Conservation (phyloP, 768 basidiomycete genomes). For the Boletus reticuloceps region DNA sequence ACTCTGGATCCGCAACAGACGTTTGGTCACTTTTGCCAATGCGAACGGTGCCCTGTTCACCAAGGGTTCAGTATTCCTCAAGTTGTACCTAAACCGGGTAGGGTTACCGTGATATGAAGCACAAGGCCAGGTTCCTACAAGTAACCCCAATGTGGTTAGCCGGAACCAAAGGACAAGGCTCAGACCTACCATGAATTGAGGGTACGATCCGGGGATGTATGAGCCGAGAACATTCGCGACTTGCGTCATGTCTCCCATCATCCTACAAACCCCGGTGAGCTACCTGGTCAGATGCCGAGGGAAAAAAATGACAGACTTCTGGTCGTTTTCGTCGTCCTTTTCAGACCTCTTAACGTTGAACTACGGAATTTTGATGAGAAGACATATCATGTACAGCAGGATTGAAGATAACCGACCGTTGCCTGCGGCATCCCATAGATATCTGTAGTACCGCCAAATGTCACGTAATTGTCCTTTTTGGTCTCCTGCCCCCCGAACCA, state of each 20-base stretch:
- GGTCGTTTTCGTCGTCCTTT: constrained; percentile 4
- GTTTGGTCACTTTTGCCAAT: background rate
- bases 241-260: constrained; percentile 23
- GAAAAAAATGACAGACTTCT: background rate
- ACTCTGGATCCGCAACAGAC: background rate
- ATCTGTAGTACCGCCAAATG: background rate
- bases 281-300: background rate
- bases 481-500: background rate
- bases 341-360: constrained; percentile 18
- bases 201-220: constrained; percentile 28
- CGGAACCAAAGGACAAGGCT: background rate
- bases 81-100: background rate
- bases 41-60: background rate
- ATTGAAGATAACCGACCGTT: constrained; percentile 36
- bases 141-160: no score
- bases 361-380: constrained; percentile 4
- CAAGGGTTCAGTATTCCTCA: background rate
- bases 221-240: constrained; percentile 32
- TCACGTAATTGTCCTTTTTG: background rate
- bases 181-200: background rate
- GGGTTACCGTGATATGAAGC: background rate
- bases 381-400: background rate
- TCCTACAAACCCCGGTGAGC: background rate
- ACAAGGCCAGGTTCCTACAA: constrained; percentile 1
- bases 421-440: background rate